Evolutionary conservation across 1,284 basidiomycete species (phyloP), one percentile per base, ranked within the genome.

Genomic region (Pterulicium gracile): DNA sequence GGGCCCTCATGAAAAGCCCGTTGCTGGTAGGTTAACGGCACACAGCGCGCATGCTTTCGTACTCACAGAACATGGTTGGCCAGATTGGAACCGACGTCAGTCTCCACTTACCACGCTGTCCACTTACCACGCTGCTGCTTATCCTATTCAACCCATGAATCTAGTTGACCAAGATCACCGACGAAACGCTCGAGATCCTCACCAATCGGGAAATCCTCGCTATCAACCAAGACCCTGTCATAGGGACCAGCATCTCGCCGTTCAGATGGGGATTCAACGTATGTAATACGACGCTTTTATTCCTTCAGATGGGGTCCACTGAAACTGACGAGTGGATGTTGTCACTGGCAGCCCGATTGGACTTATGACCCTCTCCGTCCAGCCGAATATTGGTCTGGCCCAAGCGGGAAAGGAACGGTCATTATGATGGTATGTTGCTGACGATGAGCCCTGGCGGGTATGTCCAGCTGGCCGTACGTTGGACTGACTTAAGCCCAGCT

Each of bases 251-350:
- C 23, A 66, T 81, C 46, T 69, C 75, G 21, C 80, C 81, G 7
- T 83, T 82, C 65, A 64, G 77, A 52, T 82, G 81, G 81, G 80
- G 81, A 4, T 56, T 73, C 45, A 77, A 77, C 49, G 75, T 77
- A 50, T 51, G 70, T 50, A 12, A 4, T 47, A 20, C 22, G 39
- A 23, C 27, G 49, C 17, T 41, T 14, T 44, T 47, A 24, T 14
- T 44, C 24, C 13, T 43, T 42, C 4, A 17, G 39, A 46, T 27
- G 35, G 18, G 21, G 19, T 1, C n/a, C 19, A 12, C 2, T 24
- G 13, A 15, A 14, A 13, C 19, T n/a, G n/a, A 49, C 36, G 24
- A 4, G n/a, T n/a, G n/a, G n/a, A n/a, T n/a, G n/a, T 27, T n/a
- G n/a, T 35, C 42, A 41, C 46, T 13, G 27, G 21, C 45, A 78